Base-by-base conservation (phyloP, 257 asterid genomes). In the Ocimum tenuiflorum region DNA sequence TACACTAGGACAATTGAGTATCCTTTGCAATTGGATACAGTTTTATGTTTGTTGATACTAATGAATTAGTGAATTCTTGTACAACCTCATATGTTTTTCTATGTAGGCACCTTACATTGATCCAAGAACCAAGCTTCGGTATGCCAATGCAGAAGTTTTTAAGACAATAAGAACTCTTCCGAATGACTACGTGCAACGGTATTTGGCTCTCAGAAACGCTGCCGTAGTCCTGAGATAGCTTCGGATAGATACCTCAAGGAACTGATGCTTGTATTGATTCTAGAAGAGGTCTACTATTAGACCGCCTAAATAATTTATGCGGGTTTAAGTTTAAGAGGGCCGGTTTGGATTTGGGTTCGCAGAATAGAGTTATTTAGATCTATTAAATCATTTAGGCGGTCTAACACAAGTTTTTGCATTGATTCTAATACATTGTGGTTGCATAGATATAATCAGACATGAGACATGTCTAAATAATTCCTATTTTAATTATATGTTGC, bases 101-200 rank as follows among this genome's bases (percentile, higher is more conserved):
- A 33, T 78, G 73, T 80, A 92, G 99, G 99, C 97, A 60, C 97
- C 97, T 46, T 92, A 92, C 69, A 33, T 82, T 24, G 99, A 92
- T 82, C 99, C 99, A 60, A 87, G 99, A 81, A 92, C 96, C 12
- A 89, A 89, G 78, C 88, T 92, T 41, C 91, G 96, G 0, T 89
- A 87, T 68, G 96, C 97, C 13, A 86, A 89, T 75, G 52, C 94
- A 13, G 95, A 88, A 72, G 95, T 89, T 7, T 89, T 92, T 82
- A 92, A 88, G 85, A 57, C 60, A n/a, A 83, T 88, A 67, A 82
- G 99, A 68, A 79, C 94, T 5, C 97, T 92, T 69, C 96, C 99
- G 6, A 86, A 83, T 29, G 97, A 87, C n/a, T 86, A 89, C 63
- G 97, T 89, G 6, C 97, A 92, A 80, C 80, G 97, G 15, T 92